Evolutionary conservation across 768 basidiomycete species (phyloP).

Genomic region (Udeniomyces megalosporus): DNA sequence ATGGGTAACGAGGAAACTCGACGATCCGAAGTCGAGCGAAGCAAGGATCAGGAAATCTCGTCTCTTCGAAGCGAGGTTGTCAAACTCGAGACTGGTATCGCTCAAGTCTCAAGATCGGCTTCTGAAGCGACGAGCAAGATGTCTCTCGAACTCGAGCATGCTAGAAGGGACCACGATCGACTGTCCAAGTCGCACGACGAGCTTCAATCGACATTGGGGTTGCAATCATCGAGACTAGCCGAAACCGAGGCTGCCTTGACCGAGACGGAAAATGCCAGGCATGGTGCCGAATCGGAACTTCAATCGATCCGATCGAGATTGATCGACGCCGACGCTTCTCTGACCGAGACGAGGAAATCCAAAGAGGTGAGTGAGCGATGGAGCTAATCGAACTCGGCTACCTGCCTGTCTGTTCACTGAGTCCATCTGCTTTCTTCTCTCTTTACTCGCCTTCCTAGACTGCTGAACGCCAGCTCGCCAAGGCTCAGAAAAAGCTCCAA

Average conservation of each 20-base stretch:
- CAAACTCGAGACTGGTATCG: conserved; percentile 50
- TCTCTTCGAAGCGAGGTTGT: conserved; percentile 50
- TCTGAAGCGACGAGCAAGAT: conserved; percentile 55
- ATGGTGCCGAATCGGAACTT: conserved; percentile 54
- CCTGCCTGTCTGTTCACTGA: background rate
- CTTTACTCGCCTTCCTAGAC: conserved; percentile 33
- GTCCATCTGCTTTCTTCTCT: background rate
- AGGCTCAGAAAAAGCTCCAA: conserved; percentile 57
- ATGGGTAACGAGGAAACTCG: conserved; percentile 75
- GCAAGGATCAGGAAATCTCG: conserved; percentile 67
- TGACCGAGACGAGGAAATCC: conserved; percentile 40
- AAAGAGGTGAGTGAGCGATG: conserved; percentile 49
- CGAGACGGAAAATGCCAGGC: conserved; percentile 45
- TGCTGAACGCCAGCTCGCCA: conserved; percentile 57
- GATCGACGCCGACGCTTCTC: conserved; percentile 46
- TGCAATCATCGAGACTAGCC: conserved; percentile 31
- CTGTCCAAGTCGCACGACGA: conserved; percentile 48
- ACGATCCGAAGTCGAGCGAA: conserved; percentile 65
- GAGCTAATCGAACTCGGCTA: background rate
- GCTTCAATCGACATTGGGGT: conserved; percentile 24
- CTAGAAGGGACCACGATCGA: conserved; percentile 43
- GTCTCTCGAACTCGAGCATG: conserved; percentile 55
- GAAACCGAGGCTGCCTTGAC: conserved; percentile 38
- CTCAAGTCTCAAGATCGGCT: conserved; percentile 44
- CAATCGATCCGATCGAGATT: conserved; percentile 52